These are phyloP conservation scores for Angomonas deanei DNA, from an alignment of 208 protist species.

Conservation along the genomic window DNA sequence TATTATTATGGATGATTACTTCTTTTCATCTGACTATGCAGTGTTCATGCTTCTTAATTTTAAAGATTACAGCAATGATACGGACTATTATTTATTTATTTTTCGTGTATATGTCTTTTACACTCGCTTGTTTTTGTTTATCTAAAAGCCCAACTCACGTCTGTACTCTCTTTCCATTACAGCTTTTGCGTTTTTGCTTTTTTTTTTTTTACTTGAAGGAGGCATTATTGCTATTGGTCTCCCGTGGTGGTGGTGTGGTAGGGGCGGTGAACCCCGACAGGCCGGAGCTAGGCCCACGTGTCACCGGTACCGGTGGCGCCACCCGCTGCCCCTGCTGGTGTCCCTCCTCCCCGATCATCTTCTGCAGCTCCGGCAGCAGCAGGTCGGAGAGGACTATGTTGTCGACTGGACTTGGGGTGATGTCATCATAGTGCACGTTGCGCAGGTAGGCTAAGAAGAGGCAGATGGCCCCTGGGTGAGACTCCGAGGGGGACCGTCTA, in stretches of 20 bases:
- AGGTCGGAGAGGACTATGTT: slow-evolving; percentile 31
- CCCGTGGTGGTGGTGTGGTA: background rate
- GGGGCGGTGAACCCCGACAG: background rate
- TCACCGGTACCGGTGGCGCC: background rate
- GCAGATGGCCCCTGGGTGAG: slow-evolving; percentile 12
- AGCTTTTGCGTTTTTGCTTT: background rate
- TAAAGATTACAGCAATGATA: too few species aligned
- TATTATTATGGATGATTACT: too few species aligned
- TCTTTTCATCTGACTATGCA: too few species aligned
- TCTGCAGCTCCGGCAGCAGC: slow-evolving; percentile 38
- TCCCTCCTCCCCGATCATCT: slow-evolving; percentile 15
- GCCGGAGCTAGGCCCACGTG: background rate
- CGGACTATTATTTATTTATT: too few species aligned
- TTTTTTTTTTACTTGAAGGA: background rate
- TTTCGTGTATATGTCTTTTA: too few species aligned
- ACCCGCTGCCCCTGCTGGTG: background rate
- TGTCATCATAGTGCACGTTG: slow-evolving; percentile 82
- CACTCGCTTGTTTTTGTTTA: too few species aligned
- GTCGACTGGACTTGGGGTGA: slow-evolving; percentile 29
- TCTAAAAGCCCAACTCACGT: too few species aligned
- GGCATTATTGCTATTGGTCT: background rate
- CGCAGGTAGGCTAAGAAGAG: slow-evolving; percentile 73
- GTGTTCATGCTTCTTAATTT: too few species aligned
- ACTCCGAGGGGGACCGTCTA: background rate
- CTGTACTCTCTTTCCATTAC: too few species aligned